A percentile compares a stretch with the other conserved stretches of the same genome.
Conservation (phyloP, 2,329 filamentous ascomycete genomes). For the Alternaria infectoria region DNA sequence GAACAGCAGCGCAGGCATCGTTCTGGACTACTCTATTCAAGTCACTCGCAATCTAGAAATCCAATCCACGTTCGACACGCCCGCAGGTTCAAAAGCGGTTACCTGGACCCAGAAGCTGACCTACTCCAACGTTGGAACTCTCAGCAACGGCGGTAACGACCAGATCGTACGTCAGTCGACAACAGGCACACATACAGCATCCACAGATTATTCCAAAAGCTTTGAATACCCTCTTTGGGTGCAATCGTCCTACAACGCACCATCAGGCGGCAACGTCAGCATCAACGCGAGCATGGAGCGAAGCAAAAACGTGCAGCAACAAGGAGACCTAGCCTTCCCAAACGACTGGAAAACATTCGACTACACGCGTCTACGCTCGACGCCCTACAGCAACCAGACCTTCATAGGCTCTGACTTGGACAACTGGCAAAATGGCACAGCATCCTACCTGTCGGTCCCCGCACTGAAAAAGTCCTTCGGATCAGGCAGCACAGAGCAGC, state of each 20-base stretch:
- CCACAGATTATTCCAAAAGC: constrained; percentile 44
- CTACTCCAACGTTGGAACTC: constrained; percentile 62
- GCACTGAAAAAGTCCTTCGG: constrained; percentile 58
- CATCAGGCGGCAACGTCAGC: constrained; percentile 51
- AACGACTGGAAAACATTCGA: constrained; percentile 66
- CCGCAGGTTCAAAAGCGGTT: constrained; percentile 50
- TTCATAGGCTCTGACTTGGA: constrained; percentile 52
- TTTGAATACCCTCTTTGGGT: constrained; percentile 69
- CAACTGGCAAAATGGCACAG: constrained; percentile 65
- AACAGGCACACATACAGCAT: constrained; percentile 54
- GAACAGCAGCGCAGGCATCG: constrained; percentile 63
- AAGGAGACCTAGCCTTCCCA: constrained; percentile 61
- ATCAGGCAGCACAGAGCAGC: constrained; percentile 64
- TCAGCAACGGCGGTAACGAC: constrained; percentile 61
- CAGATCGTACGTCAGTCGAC: constrained; percentile 62
- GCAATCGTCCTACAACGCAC: constrained; percentile 57
- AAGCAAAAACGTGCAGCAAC: constrained; percentile 56
- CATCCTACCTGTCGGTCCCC: constrained; percentile 59
- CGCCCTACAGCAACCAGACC: neutral
- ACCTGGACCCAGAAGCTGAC: constrained; percentile 66
- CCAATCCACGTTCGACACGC: constrained; percentile 59
- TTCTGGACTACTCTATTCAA: constrained; percentile 64
- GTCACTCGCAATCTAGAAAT: constrained; percentile 64
- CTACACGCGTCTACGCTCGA: constrained; percentile 30
- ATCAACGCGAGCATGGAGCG: constrained; percentile 58